Base-by-base conservation (phyloP, 202 grass and related monocot genomes). In the Elaeis oleifera region DNA sequence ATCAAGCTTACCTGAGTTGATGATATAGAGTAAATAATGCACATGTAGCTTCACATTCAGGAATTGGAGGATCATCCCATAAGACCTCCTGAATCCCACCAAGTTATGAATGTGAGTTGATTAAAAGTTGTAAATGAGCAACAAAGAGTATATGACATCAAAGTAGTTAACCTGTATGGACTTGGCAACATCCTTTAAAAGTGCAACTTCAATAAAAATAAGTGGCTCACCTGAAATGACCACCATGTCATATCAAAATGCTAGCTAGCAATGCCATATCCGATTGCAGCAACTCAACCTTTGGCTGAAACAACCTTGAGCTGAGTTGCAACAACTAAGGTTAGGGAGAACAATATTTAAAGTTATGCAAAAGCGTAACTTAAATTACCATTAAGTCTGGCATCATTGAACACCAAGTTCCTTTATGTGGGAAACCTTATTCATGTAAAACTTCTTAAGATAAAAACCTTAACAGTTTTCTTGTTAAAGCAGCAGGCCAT, bases 131-230 rank as follows among this genome's bases (percentile, higher is more conserved):
- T 16, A 21, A 49, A 49, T 0, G 20, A 70, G 50, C 70, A 65
- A 49, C 9, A 44, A 44, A 44, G 36, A 44, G 11, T 44, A 44
- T 36, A 36, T 36, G 7, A 32, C 6, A 36, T 13, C 36, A 44
- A 44, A 44, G 8, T 13, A 44, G 9, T 3, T 79, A 68, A 89
- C 87, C 84, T 96, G 87, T 79, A 96, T 96, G 58, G 91, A 96
- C 58, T 79, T 22, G 44, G 84, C 91, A 73, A 88, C 76, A 55
- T 90, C 87, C 86, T 89, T 83, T 60, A 89, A 76, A 64, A 96
- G 75, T 51, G 87, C 91, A 83, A 96, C 84, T 72, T 91, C 91
- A 51, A 96, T 91, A 81, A 96, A 96, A 78, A 96, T 96, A 70
- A 96, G 73, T 21, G 87, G 91, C 32, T 90, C 91, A 56, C 87